phyloP scores from a whole-genome alignment of 116 monocot species.

The Dioscorea cayenensis region DNA sequence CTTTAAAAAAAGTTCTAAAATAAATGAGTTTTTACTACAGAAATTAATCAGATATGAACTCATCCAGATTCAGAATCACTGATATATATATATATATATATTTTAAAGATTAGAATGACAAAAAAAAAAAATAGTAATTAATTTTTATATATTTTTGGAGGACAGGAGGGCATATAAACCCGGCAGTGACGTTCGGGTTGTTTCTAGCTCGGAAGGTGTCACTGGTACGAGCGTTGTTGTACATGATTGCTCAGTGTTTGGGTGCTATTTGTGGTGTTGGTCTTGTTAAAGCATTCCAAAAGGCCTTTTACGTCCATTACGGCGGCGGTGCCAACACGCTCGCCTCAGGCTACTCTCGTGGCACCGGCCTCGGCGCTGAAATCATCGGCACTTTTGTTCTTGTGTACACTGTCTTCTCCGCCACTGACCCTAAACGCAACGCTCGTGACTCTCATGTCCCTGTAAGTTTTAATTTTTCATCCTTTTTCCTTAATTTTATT shows the following conservation, averaged over 20 bases:
- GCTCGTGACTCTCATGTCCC: constrained; percentile 68
- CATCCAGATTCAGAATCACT: too few relatives aligned
- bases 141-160: too few relatives aligned
- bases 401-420: constrained; percentile 84
- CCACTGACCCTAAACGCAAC: constrained; percentile 80
- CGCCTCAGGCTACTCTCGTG: constrained; percentile 14
- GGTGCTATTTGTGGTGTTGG: constrained; percentile 5
- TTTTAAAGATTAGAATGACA: too few relatives aligned
- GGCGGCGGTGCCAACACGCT: constrained; percentile 9
- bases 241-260: constrained; percentile 1
- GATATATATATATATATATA: too few relatives aligned
- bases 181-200: background rate
- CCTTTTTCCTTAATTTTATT: too few relatives aligned
- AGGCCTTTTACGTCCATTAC: background rate
- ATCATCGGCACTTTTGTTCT: constrained; percentile 85
- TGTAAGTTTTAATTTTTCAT: background rate
- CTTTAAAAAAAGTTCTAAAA: too few relatives aligned
- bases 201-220: background rate
- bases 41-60: too few relatives aligned
- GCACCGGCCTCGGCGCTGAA: constrained; percentile 52
- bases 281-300: constrained; percentile 1
- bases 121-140: too few relatives aligned
- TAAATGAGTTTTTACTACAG: too few relatives aligned
- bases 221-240: background rate
- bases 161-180: background rate